Evolutionary conservation across 371 early-diverging fungal species (phyloP), one percentile per base, ranked within the genome.

Genomic region (Dinochytrium kinnereticum): DNA sequence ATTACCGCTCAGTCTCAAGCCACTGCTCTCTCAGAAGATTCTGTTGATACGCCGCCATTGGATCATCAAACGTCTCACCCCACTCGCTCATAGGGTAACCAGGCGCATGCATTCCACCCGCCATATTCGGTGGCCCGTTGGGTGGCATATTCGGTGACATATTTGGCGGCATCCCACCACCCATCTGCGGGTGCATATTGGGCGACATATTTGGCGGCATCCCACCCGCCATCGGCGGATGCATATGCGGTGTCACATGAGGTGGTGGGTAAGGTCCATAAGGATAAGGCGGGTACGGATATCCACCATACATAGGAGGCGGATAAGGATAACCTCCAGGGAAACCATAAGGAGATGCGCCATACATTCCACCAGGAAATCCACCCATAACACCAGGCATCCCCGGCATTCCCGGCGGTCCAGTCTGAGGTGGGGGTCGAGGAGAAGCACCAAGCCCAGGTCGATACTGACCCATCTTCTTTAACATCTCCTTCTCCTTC

Each of bases 401-500:
- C 7, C 64, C 64, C 19, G 64, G 64, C 26, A 44, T 44, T 13
- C 44, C 44, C 19, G 64, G 36, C 19, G 36, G 36, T 34, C 31
- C 64, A 64, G 10, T 53, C 40, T 3, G 26, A 19, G 69, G 39
- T 2, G 69, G 39, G 2, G 51, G 26, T 21, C 53, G 40, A 5
- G 69, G 69, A 7, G n/a, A 33, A 15, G 49, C 74, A 49, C 51
- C 71, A 59, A 28, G 39, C 38, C 59, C 78, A 68, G 70, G 57
- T n/a, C 66, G 76, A 66, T 72, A 78, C 19, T 64, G 38, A 19
- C 82, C 82, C 78, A 80, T 66, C 70, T 77, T 76, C 64, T 77
- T 80, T 53, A 80, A 17, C 64, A 66, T 64, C 50, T 84, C 82
- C 51, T 74, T 76, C 33, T 86, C 83, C 70, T 80, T 76, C 59